Percentiles rank a stretch among this genome's conserved stretches.
phyloP scores from a whole-genome alignment of 495 filamentous ascomycete species.

The Talaromyces proteolyticus region DNA sequence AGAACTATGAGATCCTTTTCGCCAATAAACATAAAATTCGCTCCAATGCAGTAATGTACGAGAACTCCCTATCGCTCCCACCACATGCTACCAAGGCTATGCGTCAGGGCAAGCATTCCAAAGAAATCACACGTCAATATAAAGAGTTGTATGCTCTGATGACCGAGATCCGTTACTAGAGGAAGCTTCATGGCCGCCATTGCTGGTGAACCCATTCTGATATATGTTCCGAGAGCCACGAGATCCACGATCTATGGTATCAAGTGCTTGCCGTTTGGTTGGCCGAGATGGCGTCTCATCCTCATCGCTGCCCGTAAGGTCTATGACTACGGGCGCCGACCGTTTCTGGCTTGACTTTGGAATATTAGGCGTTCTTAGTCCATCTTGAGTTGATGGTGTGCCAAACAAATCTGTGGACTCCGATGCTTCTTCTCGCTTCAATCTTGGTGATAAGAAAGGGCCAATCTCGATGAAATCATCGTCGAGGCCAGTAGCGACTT shows the following conservation, averaged over 20 bases:
- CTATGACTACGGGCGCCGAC: slow-evolving; percentile 60
- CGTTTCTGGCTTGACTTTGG: slow-evolving; percentile 52
- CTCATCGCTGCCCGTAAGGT: slow-evolving; percentile 72
- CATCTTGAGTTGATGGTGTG: slow-evolving; percentile 50
- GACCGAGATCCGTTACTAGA: slow-evolving; percentile 1
- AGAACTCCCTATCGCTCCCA: not conserved
- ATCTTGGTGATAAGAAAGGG: slow-evolving; percentile 37
- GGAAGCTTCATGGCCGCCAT: not conserved
- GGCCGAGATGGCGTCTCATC: slow-evolving; percentile 59
- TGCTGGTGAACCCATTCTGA: slow-evolving; percentile 1
- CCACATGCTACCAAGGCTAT: not conserved
- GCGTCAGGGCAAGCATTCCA: not conserved
- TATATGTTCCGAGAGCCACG: slow-evolving; percentile 18
- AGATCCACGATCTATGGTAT: slow-evolving; percentile 12
- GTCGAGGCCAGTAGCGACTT: slow-evolving; percentile 42
- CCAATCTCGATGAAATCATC: slow-evolving; percentile 68
- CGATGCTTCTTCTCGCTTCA: slow-evolving; percentile 41
- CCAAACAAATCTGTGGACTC: slow-evolving; percentile 32
- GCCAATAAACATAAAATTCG: no score
- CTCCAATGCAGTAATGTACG: no score
- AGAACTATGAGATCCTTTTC: no score
- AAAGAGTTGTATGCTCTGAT: not conserved
- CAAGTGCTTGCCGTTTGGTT: slow-evolving; percentile 42
- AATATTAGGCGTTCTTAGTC: slow-evolving; percentile 43
- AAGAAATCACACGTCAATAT: slow-evolving; percentile 2